Evolutionary conservation across 768 basidiomycete genomes (phyloP).

Genomic region (Russula earlei): DNA sequence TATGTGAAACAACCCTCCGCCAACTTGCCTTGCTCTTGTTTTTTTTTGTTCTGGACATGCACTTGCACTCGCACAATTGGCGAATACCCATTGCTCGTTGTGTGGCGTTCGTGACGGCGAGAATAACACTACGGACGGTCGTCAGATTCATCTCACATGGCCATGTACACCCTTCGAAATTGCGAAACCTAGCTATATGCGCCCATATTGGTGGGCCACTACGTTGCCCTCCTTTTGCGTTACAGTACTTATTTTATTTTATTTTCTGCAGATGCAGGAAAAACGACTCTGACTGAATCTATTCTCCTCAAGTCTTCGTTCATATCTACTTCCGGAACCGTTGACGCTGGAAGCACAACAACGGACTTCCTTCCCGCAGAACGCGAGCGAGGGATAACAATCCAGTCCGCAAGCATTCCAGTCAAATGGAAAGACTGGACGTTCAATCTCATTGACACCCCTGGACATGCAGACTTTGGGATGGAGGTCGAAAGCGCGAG

Average conservation of each 20-base stretch:
- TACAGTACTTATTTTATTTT: not conserved
- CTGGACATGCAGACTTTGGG: conserved; percentile 92
- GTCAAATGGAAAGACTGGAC: conserved; percentile 79
- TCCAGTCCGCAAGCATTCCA: conserved; percentile 87
- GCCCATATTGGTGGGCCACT: conserved; percentile 69
- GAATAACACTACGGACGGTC: not conserved
- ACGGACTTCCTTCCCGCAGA: conserved; percentile 88
- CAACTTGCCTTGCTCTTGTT: no score
- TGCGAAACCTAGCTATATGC: conserved; percentile 79
- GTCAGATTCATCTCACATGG: conserved; percentile 20
- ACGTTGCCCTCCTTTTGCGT: not conserved
- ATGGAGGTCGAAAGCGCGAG: conserved; percentile 95
- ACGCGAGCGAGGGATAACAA: conserved; percentile 84
- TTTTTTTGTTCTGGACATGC: not conserved
- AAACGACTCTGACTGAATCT: conserved; percentile 84
- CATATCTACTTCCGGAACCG: conserved; percentile 64
- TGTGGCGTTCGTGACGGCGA: not conserved
- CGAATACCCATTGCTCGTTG: not conserved
- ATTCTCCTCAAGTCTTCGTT: conserved; percentile 70
- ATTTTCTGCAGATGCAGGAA: conserved; percentile 63
- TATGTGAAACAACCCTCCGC: no score
- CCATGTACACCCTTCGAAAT: conserved; percentile 30
- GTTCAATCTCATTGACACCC: conserved; percentile 84
- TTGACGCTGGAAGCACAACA: conserved; percentile 84
- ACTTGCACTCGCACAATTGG: conserved; percentile 6